Evolutionary conservation across 2,329 filamentous ascomycete species (phyloP).

Genomic region (Aureobasidium sp.): DNA sequence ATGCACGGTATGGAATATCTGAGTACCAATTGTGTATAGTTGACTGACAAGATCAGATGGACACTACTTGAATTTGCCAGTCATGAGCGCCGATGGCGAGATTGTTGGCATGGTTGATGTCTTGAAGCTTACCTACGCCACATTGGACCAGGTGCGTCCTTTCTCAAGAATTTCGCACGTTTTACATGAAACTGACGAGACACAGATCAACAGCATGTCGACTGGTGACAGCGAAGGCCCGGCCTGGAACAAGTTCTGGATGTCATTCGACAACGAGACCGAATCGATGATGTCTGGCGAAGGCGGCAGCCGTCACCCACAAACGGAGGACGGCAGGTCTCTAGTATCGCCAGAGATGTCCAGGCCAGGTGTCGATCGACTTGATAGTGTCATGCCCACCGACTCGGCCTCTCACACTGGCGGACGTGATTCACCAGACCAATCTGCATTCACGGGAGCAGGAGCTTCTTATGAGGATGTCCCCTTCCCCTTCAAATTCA

Average conservation of each 20-base stretch:
- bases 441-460: constrained; percentile 56
- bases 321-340: constrained; percentile 62
- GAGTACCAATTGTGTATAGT: not conserved
- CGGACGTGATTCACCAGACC: constrained; percentile 62
- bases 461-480: constrained; percentile 53
- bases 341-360: constrained; percentile 73
- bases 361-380: constrained; percentile 56
- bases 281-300: constrained; percentile 96
- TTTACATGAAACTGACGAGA: constrained; percentile 12
- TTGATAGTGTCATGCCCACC: constrained; percentile 82
- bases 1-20: constrained; percentile 79
- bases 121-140: constrained; percentile 95
- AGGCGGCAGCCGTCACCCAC: constrained; percentile 66
- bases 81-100: constrained; percentile 93
- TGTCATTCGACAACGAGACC: constrained; percentile 88
- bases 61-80: constrained; percentile 94
- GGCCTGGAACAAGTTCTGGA: constrained; percentile 99
- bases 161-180: not conserved
- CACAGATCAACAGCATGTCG: constrained; percentile 78
- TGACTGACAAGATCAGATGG: constrained; percentile 55
- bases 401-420: constrained; percentile 94
- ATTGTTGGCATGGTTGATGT: constrained; percentile 99
- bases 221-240: constrained; percentile 85
- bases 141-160: constrained; percentile 77
- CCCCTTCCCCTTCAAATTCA: constrained; percentile 98